These are phyloP conservation scores for Viola odorata DNA, from an alignment of 345 rosid genomes.

Conservation along the genomic window DNA sequence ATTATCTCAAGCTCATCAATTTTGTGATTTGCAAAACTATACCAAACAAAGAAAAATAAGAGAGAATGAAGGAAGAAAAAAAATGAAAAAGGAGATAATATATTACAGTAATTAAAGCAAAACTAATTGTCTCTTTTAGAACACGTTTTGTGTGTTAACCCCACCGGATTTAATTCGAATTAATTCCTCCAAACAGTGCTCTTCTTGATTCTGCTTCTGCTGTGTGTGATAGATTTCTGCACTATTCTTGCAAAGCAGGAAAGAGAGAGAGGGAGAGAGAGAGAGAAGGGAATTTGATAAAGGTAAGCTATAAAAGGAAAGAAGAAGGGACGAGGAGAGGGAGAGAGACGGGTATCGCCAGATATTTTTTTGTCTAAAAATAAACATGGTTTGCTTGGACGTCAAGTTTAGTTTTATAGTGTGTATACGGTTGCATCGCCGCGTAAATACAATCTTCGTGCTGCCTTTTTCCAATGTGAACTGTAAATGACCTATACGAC, in stretches of 20 bases:
- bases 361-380: neutral
- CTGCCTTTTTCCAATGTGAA: neutral
- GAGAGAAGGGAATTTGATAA: constrained; percentile 17
- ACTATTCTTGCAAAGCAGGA: neutral
- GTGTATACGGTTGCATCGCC: constrained; percentile 34
- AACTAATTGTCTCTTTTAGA: constrained; percentile 6
- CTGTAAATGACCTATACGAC: neutral
- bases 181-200: constrained; percentile 23
- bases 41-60: neutral
- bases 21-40: neutral
- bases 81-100: constrained; percentile 3
- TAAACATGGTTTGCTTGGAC: constrained; percentile 59
- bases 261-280: constrained; percentile 9
- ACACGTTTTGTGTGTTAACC: constrained; percentile 23
- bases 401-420: constrained; percentile 53
- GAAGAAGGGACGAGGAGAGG: neutral
- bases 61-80: neutral
- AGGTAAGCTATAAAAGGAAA: constrained; percentile 13
- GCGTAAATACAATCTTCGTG: constrained; percentile 27
- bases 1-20: constrained; percentile 15
- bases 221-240: neutral
- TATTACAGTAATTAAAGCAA: neutral
- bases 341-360: neutral
- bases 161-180: constrained; percentile 9
- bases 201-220: neutral